Evolutionary conservation across 768 basidiomycete genomes (phyloP), one percentile per base, ranked within the genome.

Genomic region (Leucosporidium yakuticum): DNA sequence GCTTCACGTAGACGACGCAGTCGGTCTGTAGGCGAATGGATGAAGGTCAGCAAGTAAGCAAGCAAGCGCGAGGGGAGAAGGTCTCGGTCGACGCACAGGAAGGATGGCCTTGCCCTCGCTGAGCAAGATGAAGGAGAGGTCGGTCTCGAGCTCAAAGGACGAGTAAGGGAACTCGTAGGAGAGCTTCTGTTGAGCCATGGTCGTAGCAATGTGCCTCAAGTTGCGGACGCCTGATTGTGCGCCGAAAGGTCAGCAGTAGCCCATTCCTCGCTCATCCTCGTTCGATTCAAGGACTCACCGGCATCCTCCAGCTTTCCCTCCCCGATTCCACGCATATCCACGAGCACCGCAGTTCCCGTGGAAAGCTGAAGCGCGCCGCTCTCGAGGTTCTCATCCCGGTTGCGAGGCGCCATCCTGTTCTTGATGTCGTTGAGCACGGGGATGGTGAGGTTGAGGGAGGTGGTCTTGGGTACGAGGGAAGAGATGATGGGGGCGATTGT

Each of bases 81-180:
- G 14, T n/a, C 19, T 15, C 21, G 31, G 54, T 11, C 27, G 36
- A 59, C 74, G 29, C 17, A 76, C 75, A 8, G 76, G 75, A 11
- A 76, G 51, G 31, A 77, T 64, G 25, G 74, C 71, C 62, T 74
- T 77, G 20, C 74, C 77, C 53, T 75, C 68, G 51, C 71, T 73
- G 23, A 75, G 44, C 17, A 77, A 58, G 29, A 77, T 21, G 39
- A 76, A 70, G 29, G 56, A 62, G 20, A 78, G 63, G 61, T 77
- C 76, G 34, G 73, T 74, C 23, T 73, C 73, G 44, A 77, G 74
- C 29, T 73, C 70, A 55, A 77, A 74, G 23, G 63, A 69, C 27
- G 76, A 77, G 69, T 65, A 78, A 6, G 77, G 76, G 67, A 77
- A 78, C 56, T 68, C 68, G 60, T 76, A 77, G 0, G 67, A 68